phyloP scores from a whole-genome alignment of 225 moss, liverwort and hornwort genomes.

The Sphagnum contortum region DNA sequence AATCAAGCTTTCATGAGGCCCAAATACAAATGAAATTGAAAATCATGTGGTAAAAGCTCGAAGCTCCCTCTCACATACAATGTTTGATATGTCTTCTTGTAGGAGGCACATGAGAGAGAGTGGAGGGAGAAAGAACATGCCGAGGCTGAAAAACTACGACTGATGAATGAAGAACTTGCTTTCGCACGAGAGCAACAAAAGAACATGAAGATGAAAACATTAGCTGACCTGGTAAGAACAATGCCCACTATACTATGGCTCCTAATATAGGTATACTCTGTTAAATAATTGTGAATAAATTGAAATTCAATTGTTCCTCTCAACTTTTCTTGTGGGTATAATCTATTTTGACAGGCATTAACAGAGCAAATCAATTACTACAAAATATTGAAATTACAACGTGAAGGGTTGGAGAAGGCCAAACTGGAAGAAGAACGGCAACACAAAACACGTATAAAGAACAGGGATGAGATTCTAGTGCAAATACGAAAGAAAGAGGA shows the following conservation, averaged over 20 bases:
- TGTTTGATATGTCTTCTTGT: not conserved
- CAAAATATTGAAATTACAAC: conserved; percentile 56
- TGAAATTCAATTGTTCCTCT: not conserved
- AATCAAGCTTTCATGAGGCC: too few relatives aligned
- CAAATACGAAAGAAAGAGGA: conserved; percentile 56
- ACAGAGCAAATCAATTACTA: conserved; percentile 61
- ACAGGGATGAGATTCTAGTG: conserved; percentile 32
- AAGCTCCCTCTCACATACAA: too few relatives aligned
- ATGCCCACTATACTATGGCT: not conserved
- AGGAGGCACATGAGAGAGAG: conserved; percentile 80
- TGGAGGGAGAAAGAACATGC: conserved; percentile 86
- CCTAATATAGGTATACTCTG: not conserved
- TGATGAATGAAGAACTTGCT: conserved; percentile 63
- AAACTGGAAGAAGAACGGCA: conserved; percentile 31
- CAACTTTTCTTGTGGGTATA: too few relatives aligned
- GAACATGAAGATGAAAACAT: conserved; percentile 61
- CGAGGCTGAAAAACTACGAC: conserved; percentile 62
- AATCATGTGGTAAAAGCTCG: too few relatives aligned
- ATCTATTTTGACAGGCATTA: conserved; percentile 25
- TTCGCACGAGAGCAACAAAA: conserved; percentile 74
- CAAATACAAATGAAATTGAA: too few relatives aligned
- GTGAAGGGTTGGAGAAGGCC: conserved; percentile 38
- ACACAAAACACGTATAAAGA: conserved; percentile 24
- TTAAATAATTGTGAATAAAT: not conserved
- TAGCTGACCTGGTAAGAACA: conserved; percentile 44